phyloP scores from a whole-genome alignment of 148 eudicot genomes.

The Chenopodium quinoa region DNA sequence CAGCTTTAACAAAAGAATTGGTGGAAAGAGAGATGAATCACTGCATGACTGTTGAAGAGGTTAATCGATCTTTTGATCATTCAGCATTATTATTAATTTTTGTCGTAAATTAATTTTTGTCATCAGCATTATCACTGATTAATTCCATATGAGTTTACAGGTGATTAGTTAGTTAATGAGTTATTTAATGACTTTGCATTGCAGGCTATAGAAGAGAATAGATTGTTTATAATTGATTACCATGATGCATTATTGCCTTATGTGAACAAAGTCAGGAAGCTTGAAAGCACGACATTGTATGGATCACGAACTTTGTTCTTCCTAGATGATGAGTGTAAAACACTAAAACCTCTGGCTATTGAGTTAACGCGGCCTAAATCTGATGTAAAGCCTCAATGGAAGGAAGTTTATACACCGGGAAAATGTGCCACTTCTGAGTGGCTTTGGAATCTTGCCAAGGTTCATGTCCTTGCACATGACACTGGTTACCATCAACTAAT shows the following conservation, averaged over 20 bases:
- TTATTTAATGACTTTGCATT: neutral
- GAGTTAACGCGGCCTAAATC: constrained; percentile 67
- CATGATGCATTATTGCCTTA: constrained; percentile 68
- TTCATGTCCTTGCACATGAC: no score
- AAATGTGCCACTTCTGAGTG: no score
- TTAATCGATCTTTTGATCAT: neutral
- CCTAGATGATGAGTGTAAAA: constrained; percentile 25
- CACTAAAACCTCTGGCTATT: constrained; percentile 59
- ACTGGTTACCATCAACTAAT: no score
- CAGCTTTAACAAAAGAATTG: constrained; percentile 48
- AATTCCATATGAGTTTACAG: no score
- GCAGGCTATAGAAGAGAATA: constrained; percentile 66
- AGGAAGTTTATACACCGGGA: neutral
- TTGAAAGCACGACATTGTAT: constrained; percentile 51
- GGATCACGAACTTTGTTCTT: constrained; percentile 73
- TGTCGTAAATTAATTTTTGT: neutral
- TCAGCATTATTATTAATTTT: no score
- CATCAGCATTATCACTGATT: neutral
- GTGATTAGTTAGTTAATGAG: no score
- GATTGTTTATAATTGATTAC: constrained; percentile 64
- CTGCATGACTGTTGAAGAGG: constrained; percentile 48
- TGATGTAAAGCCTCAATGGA: constrained; percentile 12
- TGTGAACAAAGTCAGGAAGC: constrained; percentile 61
- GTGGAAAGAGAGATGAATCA: constrained; percentile 41
- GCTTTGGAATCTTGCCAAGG: no score